Base-by-base conservation (phyloP, 768 basidiomycete genomes). In the Amyloporia xantha region DNA sequence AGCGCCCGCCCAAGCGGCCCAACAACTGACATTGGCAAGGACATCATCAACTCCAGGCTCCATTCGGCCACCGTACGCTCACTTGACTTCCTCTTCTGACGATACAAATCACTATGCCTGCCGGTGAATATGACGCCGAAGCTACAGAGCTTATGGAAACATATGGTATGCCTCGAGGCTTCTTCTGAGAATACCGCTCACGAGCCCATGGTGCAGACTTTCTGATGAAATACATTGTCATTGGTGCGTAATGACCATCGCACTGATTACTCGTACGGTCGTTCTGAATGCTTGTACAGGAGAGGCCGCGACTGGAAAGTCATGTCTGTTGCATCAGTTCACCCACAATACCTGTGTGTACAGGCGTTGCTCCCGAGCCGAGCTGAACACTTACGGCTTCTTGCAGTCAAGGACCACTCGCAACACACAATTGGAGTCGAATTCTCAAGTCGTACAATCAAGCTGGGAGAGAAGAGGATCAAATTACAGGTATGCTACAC, bases 401-500 rank as follows among this genome's bases (percentile, higher is more conserved):
- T 12, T 35, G 7, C 59, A 96, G 93, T 94, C 77, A 95, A 93
- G 70, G 86, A 91, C 57, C 87, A 95, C 67, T 92, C 92, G 4
- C 89, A 94, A 69, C 96, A 98, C 66, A 98, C 96, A 12, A 98
- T 99, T 50, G 96, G 95, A 9, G 96, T 99, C 24, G 96, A 98
- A 63, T 98, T 99, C 64, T 92, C 92, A 15, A 95, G 92, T 63
- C 76, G 93, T 57, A 93, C 92, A 0, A 81, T 99, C 51, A 86
- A 86, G 60, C 76, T 98, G 20, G 94, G 90, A 44, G 93, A 96
- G 74, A 91, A 92, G 69, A 79, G 86, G 55, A 91, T 96, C 56
- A 97, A 96, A 67, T 77, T 97, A 33, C 95, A 97, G 81, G 93
- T 92, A 40, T 46, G 44, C 50, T 20, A 47, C 26, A 19, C 4